Conservation (phyloP, 192 early-diverging fungal species). For the Bifiguratus adelaidae region DNA sequence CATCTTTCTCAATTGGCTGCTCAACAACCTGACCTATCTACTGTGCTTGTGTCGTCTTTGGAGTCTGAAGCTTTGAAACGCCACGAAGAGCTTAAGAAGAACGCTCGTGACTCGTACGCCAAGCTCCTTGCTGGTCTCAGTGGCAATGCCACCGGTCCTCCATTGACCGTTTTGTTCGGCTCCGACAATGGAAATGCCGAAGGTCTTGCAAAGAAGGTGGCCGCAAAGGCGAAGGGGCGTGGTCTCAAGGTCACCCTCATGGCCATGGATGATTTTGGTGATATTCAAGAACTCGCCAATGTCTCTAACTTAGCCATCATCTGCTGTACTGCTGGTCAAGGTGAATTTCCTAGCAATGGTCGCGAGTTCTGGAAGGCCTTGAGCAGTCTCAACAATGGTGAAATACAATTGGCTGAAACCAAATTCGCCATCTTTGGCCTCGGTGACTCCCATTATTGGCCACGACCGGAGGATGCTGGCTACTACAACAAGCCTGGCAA, state of each 20-base stretch:
- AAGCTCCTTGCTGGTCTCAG: slow-evolving; percentile 56
- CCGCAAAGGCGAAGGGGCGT: slow-evolving; percentile 72
- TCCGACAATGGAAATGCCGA: slow-evolving; percentile 89
- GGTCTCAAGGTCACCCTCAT: slow-evolving; percentile 66
- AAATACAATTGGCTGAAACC: slow-evolving; percentile 52
- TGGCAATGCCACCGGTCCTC: slow-evolving; percentile 46
- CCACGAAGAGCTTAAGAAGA: slow-evolving; percentile 49
- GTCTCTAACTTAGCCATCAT: slow-evolving; percentile 74
- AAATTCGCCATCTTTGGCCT: slow-evolving; percentile 79
- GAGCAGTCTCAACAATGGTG: slow-evolving; percentile 37
- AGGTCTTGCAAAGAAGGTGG: slow-evolving; percentile 71
- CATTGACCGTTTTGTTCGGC: slow-evolving; percentile 79
- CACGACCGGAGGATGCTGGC: slow-evolving; percentile 75
- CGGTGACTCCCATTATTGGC: slow-evolving; percentile 97
- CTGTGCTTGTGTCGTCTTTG: slow-evolving; percentile 39
- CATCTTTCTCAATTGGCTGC: slow-evolving; percentile 67
- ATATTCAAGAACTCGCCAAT: slow-evolving; percentile 65
- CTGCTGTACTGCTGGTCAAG: slow-evolving; percentile 87
- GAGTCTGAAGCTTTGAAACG: slow-evolving; percentile 53
- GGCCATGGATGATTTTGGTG: slow-evolving; percentile 72
- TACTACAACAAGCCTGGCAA: slow-evolving; percentile 90
- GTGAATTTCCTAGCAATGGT: slow-evolving; percentile 88
- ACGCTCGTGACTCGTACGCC: slow-evolving; percentile 56
- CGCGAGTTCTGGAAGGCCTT: slow-evolving; percentile 85
- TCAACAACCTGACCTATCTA: slow-evolving; percentile 51